Evolutionary conservation across 2,329 filamentous ascomycete genomes (phyloP).

Genomic region (Calonectria naviculata): DNA sequence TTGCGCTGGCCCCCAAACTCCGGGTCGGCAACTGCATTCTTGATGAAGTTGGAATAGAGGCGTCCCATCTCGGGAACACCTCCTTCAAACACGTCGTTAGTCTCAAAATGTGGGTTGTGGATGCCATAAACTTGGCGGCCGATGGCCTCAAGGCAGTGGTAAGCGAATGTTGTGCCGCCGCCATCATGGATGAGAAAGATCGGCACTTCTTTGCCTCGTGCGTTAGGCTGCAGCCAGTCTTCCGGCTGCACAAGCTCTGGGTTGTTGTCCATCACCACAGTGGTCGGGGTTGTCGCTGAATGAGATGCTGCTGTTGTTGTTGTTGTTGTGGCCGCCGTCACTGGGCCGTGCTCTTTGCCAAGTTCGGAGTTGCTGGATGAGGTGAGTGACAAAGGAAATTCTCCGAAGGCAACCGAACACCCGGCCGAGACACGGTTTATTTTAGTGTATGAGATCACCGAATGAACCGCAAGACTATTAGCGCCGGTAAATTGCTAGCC

Average conservation of each 20-base stretch:
- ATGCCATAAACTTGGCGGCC: conserved; percentile 64
- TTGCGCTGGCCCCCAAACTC: conserved; percentile 43
- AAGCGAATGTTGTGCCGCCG: conserved; percentile 69
- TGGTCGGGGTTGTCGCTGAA: neutral
- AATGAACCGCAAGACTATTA: neutral
- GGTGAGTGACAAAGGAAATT: conserved; percentile 1
- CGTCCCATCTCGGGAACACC: conserved; percentile 66
- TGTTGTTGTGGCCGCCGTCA: neutral
- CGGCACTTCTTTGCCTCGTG: conserved; percentile 48
- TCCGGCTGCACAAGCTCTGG: conserved; percentile 49
- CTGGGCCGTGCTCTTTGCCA: neutral
- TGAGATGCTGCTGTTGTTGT: neutral
- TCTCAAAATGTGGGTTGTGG: conserved; percentile 63
- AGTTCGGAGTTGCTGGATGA: neutral
- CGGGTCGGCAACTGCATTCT: conserved; percentile 44
- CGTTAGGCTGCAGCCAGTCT: conserved; percentile 40
- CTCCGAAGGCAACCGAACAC: neutral
- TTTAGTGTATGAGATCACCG: neutral
- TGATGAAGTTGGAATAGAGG: conserved; percentile 60
- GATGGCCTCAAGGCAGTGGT: conserved; percentile 63
- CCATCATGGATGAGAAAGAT: conserved; percentile 70
- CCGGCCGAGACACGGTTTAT: neutral
- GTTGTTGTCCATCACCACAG: conserved; percentile 38
- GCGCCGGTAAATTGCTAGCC: neutral
- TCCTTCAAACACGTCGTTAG: conserved; percentile 59